Evolutionary conservation across 805 yeast genomes (phyloP), one percentile per base, ranked within the genome.

Genomic region (Lipomyces kockii): DNA sequence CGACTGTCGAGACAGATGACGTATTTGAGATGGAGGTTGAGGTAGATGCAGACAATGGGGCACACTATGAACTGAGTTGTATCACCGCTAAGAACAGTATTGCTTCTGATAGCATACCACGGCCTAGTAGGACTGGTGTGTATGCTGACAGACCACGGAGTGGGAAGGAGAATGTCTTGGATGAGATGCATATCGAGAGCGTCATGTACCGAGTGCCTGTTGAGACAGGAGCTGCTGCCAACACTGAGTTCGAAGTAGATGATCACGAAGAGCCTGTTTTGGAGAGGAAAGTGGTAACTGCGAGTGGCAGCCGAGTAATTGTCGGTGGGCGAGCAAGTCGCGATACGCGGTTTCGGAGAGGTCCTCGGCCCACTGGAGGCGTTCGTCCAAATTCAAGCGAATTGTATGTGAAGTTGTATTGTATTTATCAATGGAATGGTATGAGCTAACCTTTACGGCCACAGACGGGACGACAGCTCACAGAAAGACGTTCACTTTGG

Each of bases 271-370:
- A 12, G 60, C 57, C 29, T 14, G 27, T 7, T 12, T 17, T 9
- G 55, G 55, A 29, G 37, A 63, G 67, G 20, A 60, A 49, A 17
- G 55, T 65, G 11, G 27, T 61, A 7, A 49, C 65, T 14, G 64
- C 60, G 12, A 53, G 59, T 56, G 58, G 43, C 29, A 64, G 59
- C 20, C 56, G 51, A 29, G 64, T 56, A 8, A 60, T 65, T 25
- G 58, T 65, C 11, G 68, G 68, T 5, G 65, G 68, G 12, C 62
- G 68, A 9, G 62, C 68, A 14, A 65, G 64, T 37, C 52, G 68
- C 9, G 68, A 65, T 29, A 46, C 62, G 46, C 63, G 60, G 25
- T 29, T 22, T 5, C 58, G 51, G 27, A 60, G 17, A 49, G 59
- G 62, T 7, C 67, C 64, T 11, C 64, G 53, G 12, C 61, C 64